Evolutionary conservation across 2,329 filamentous ascomycete species (phyloP).

Genomic region (Penicillium sp.): DNA sequence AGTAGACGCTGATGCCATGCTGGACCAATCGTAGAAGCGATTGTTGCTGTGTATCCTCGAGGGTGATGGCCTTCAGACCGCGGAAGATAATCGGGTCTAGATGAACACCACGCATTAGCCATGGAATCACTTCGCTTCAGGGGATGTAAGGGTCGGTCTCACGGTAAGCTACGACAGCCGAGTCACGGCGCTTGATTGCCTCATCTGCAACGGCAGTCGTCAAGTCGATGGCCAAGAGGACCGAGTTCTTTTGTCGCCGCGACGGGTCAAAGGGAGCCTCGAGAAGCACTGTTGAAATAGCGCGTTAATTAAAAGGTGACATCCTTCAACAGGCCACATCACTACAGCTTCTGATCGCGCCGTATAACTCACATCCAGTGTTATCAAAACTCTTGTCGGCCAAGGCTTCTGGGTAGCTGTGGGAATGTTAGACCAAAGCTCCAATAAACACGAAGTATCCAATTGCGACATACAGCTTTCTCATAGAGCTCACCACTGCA

Average conservation of each 20-base stretch:
- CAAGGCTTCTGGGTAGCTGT: slow-evolving; percentile 83
- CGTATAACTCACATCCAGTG: slow-evolving; percentile 68
- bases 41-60: slow-evolving; percentile 82
- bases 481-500: slow-evolving; percentile 78
- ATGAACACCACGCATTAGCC: background rate
- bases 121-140: background rate
- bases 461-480: slow-evolving; percentile 67
- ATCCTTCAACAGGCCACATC: background rate
- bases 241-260: slow-evolving; percentile 65
- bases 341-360: background rate
- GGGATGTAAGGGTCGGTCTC: slow-evolving; percentile 33
- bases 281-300: slow-evolving; percentile 61
- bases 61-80: slow-evolving; percentile 84
- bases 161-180: slow-evolving; percentile 90
- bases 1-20: slow-evolving; percentile 92
- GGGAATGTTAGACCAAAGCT: slow-evolving; percentile 15
- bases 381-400: slow-evolving; percentile 95
- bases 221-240: slow-evolving; percentile 86
- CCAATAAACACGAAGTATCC: slow-evolving; percentile 13
- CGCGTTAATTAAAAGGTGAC: background rate
- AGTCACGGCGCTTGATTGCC: slow-evolving; percentile 75
- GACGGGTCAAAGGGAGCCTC: slow-evolving; percentile 67
- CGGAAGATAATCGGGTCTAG: slow-evolving; percentile 95
- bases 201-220: slow-evolving; percentile 88
- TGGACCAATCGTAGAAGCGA: slow-evolving; percentile 81